Evolutionary conservation across 2,329 filamentous ascomycete species (phyloP).

Genomic region (Neonectria punicea): DNA sequence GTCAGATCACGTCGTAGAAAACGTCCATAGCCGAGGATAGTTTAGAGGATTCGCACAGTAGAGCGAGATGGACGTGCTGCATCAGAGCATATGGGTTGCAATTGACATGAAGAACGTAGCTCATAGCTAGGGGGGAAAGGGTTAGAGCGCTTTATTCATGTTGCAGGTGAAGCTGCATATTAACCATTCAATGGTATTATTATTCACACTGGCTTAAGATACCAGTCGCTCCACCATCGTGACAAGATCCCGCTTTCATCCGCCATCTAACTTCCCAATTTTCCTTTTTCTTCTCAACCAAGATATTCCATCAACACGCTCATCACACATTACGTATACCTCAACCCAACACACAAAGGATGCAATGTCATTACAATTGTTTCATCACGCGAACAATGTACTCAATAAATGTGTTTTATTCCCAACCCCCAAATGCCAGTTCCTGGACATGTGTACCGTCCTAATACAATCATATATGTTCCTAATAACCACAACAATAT

Average conservation of each 20-base stretch:
- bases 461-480: conserved; percentile 9
- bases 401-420: conserved; percentile 4
- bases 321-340: neutral
- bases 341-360: neutral
- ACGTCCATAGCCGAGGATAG: neutral
- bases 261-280: neutral
- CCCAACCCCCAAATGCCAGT: conserved; percentile 5
- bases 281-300: too few relatives aligned
- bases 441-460: conserved; percentile 1
- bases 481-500: conserved; percentile 7
- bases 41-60: neutral
- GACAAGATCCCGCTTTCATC: neutral
- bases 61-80: neutral
- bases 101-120: neutral
- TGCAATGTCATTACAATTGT: neutral
- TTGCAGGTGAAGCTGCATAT: neutral
- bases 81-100: neutral
- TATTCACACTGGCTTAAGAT: neutral
- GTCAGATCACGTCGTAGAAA: conserved; percentile 38
- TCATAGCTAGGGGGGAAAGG: too few relatives aligned
- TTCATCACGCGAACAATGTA: neutral
- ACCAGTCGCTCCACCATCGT: neutral
- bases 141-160: neutral
- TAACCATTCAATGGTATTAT: neutral
- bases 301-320: too few relatives aligned